Evolutionary conservation across 78 protist genomes (phyloP), one percentile per base, ranked within the genome.

Genomic region (Chrysochromulina parva): DNA sequence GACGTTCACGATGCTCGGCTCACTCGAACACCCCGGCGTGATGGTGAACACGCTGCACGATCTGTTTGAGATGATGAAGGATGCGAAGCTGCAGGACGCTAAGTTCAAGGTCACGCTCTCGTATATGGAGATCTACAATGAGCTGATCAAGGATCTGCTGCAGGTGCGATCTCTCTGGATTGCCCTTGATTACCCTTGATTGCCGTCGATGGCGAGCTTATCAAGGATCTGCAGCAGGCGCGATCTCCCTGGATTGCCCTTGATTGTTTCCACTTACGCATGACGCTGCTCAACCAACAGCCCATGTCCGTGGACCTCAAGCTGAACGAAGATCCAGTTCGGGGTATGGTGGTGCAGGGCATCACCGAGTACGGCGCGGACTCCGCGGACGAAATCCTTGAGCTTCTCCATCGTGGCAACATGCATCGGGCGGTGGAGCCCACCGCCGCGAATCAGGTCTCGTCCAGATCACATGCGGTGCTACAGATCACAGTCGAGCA

Each of bases 391-490:
- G 92, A 89, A 55, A 76, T 82, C 28, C 59, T 89, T 52, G 71
- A 89, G 74, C 86, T 89, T n/a, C 74, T 89, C 7, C 92, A 89
- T 52, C 85, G 86, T n/a, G 92, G 92, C 65, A 89, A 89, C 67
- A 50, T 89, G 47, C 47, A 55, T n/a, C 92, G 92, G 62, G 6
- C 85, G 7, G 85, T 73, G 53, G 92, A 89, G 59, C 92, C 92
- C 16, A 89, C 92, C 14, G 81, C 81, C 50, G 81, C 81, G 78
- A 89, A 89, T 62, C 69, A 76, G 58, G 80, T 71, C 11, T 58
- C 62, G 7, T 71, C 85, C 5, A 82, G 91, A 1, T 88, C 85
- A 52, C 85, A 71, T 54, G 91, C 82, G 24, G 28, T 71, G 55
- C 55, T 89, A 87, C 92, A 89, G 92, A 66, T 80, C 66, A 80